Evolutionary conservation across 768 basidiomycete genomes (phyloP), one percentile per base, ranked within the genome.

Genomic region (Mrakia gelida): DNA sequence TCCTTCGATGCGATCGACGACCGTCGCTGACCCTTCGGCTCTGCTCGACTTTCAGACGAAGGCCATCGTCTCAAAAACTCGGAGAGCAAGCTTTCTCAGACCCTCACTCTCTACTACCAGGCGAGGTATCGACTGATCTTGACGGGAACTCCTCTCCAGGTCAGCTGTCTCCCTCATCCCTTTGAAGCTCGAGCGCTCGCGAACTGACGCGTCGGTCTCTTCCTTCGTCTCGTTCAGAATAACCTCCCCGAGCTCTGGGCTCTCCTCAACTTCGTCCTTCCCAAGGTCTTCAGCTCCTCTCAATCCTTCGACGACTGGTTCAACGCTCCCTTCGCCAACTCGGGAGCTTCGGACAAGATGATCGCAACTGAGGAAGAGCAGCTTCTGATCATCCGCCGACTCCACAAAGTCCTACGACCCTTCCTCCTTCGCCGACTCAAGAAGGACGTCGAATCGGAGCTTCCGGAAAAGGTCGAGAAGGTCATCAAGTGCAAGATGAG

Each of bases 291-390:
- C 88, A 98, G 98, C 86, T 98, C 96, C 0, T 95, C 97, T 79
- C 96, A 98, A 84, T 96, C 95, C 30, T 98, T 99, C 84, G 97
- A 98, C 82, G 97, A 98, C 83, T 99, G 97, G 97, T 99, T 98
- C 88, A 98, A 98, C 86, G 97, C 96, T 2, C 97, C 97, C 0
- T 99, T 99, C 81, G 95, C 97, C 79, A 98, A 94, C 85, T 93
- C 95, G n/a, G 96, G 96, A 41, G 92, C 93, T 0, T 80, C 81
- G 49, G 97, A 99, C 86, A 97, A 96, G 89, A 96, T 98, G 83
- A 94, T 97, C 87, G 85, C 98, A 86, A 97, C 96, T 86, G 97
- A 99, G 92, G 97, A 98, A 92, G 97, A 99, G 87, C 92, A 94
- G 4, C 88, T 98, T 56, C 91, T 98, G 75, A 94, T 99, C 83